Base-by-base conservation (phyloP, 352 stramenopile genomes). In the Peronospora farinosa region DNA sequence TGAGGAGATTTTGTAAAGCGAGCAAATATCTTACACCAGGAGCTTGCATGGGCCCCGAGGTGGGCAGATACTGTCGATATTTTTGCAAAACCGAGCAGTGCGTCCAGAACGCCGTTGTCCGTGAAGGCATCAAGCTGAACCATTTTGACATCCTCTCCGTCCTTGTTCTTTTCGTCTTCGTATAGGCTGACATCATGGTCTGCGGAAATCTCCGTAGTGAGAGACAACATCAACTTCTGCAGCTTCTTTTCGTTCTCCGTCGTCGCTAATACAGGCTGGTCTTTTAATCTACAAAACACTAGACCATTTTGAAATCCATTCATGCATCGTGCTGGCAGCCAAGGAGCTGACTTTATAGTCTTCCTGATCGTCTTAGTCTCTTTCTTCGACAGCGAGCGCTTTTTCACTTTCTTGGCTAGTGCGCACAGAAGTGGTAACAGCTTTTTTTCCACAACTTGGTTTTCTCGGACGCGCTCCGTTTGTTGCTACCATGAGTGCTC, bases 341-440 rank as follows among this genome's bases (percentile, higher is more conserved):
- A 83, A 13, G 45, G 27, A 5, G 43, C 59, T 0, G 47, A 25
- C 44, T 78, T 83, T 7, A 83, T 47, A 0, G 52, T 58, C 33
- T 74, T 84, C 28, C 74, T 75, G 7, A 85, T 57, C 25, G 47
- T 45, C 13, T 75, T 77, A 0, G 50, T 31, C 15, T 87, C 74
- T 0, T 54, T 35, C 7, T 71, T 78, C 2, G 60, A 57, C 23
- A 85, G 32, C 7, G 68, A 68, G 0, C 38, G 39, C 54, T 86
- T 86, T 17, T 61, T 58, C 17, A 80, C 27, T 17, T 69, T 63
- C 60, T 69, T 78, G 3, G 66, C 56, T 12, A 88, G 57, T 1
- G 57, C 42, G 9, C 42, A 43, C 1, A 88, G 54, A 27, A 86
- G 35, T 0, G 79, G 79, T 12, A 75, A 31, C 11, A 81, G 9